Percentiles rank a stretch among this genome's conserved stretches.
phyloP scores from a whole-genome alignment of 2,329 filamentous ascomycete genomes.

The Exophiala lecanii-corni region DNA sequence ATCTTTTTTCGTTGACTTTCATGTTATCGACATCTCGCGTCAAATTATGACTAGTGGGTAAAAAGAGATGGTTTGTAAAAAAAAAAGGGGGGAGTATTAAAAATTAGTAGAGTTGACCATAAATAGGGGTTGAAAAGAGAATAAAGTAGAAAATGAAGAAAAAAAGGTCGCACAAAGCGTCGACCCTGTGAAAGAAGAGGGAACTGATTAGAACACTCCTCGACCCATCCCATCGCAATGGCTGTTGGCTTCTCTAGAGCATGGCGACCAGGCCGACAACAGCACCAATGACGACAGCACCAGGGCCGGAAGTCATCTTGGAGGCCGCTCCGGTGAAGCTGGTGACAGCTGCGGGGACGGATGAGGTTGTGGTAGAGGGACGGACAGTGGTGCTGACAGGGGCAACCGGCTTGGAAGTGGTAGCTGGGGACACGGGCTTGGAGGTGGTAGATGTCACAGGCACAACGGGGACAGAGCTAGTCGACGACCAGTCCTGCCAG shows the following conservation, averaged over 20 bases:
- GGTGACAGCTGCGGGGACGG: background rate
- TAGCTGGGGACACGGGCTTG: background rate
- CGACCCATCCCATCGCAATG: too few relatives aligned
- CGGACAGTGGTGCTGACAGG: background rate
- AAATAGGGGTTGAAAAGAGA: background rate
- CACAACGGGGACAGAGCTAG: background rate
- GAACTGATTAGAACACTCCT: too few relatives aligned
- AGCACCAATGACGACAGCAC: background rate
- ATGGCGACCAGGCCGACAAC: conserved; percentile 1
- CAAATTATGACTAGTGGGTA: too few relatives aligned
- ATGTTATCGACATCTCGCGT: too few relatives aligned
- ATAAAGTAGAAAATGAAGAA: background rate
- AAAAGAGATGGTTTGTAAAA: too few relatives aligned
- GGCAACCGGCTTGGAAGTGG: background rate
- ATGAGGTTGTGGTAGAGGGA: background rate
- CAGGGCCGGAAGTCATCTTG: background rate
- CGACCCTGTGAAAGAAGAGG: too few relatives aligned
- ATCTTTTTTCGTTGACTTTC: too few relatives aligned
- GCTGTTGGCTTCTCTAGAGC: too few relatives aligned
- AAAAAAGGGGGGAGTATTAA: too few relatives aligned
- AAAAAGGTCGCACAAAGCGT: background rate
- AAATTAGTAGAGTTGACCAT: background rate
- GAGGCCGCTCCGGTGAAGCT: background rate
- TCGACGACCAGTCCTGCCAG: background rate
- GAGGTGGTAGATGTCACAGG: background rate